phyloP scores from a whole-genome alignment of 345 rosid genomes.

The Aquilaria yunnanensis region DNA sequence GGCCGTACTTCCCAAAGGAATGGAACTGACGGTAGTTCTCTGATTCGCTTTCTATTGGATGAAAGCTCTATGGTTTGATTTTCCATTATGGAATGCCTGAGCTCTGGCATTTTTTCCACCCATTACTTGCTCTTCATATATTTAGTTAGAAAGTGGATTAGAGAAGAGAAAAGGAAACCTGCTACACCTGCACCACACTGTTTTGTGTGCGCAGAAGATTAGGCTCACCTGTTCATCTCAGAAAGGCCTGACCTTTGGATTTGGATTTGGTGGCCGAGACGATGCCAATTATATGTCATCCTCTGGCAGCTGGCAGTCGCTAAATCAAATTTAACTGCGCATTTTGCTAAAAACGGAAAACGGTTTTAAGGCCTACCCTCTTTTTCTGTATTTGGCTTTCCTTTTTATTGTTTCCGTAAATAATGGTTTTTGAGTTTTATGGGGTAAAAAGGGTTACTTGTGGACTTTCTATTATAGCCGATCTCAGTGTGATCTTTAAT shows the following conservation, averaged over 20 bases:
- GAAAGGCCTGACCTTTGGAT: not conserved
- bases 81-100: slow-evolving; percentile 22
- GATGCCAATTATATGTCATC: too few relatives aligned
- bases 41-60: slow-evolving; percentile 27
- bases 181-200: slow-evolving; percentile 6
- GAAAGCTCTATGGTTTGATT: slow-evolving; percentile 13
- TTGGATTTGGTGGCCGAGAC: not conserved
- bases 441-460: too few relatives aligned
- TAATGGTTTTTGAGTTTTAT: too few relatives aligned
- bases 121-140: not conserved
- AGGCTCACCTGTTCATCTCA: slow-evolving; percentile 17
- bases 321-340: too few relatives aligned
- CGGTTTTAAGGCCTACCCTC: too few relatives aligned
- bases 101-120: not conserved
- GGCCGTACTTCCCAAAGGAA: slow-evolving; percentile 85
- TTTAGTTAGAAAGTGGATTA: slow-evolving; percentile 12
- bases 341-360: too few relatives aligned
- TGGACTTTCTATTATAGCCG: too few relatives aligned
- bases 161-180: slow-evolving; percentile 2
- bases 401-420: too few relatives aligned
- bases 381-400: too few relatives aligned
- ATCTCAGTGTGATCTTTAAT: too few relatives aligned
- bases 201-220: not conserved
- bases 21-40: slow-evolving; percentile 72
- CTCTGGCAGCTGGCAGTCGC: too few relatives aligned